These are phyloP conservation scores for Dictyostelium purpureum DNA, from an alignment of 78 protist genomes.

Conservation along the genomic window DNA sequence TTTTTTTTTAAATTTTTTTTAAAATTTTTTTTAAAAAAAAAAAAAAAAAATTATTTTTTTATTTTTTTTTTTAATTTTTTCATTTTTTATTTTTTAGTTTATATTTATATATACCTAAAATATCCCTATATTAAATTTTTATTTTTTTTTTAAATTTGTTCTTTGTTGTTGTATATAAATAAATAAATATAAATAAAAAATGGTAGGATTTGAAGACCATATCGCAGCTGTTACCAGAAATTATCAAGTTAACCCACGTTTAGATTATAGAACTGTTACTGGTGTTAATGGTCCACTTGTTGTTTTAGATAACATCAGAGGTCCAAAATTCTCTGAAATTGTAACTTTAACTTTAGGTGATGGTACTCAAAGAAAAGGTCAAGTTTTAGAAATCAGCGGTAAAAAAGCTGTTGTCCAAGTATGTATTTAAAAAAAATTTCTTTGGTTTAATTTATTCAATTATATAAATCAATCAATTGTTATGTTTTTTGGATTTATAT, in stretches of 20 bases:
- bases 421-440: background rate
- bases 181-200: conserved; percentile 26
- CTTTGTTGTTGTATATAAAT: background rate
- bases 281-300: conserved; percentile 99
- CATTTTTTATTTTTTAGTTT: background rate
- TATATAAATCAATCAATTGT: background rate
- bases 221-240: conserved; percentile 84
- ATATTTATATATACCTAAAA: background rate
- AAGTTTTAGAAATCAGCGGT: conserved; percentile 97
- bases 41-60: background rate
- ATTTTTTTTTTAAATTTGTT: background rate
- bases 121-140: background rate
- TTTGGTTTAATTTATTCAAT: no score
- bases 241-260: conserved; percentile 84
- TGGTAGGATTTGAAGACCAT: conserved; percentile 74
- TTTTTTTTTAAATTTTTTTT: background rate
- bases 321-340: conserved; percentile 97
- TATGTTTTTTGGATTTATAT: background rate
- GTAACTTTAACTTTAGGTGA: conserved; percentile 96
- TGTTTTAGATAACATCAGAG: conserved; percentile 97
- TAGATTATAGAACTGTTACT: conserved; percentile 97
- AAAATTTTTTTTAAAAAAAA: background rate
- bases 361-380: conserved; percentile 95
- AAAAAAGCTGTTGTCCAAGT: conserved; percentile 98
- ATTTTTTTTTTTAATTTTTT: background rate